These are phyloP conservation scores for Podaxis sp. DNA, from an alignment of 768 basidiomycete genomes.

Conservation along the genomic window DNA sequence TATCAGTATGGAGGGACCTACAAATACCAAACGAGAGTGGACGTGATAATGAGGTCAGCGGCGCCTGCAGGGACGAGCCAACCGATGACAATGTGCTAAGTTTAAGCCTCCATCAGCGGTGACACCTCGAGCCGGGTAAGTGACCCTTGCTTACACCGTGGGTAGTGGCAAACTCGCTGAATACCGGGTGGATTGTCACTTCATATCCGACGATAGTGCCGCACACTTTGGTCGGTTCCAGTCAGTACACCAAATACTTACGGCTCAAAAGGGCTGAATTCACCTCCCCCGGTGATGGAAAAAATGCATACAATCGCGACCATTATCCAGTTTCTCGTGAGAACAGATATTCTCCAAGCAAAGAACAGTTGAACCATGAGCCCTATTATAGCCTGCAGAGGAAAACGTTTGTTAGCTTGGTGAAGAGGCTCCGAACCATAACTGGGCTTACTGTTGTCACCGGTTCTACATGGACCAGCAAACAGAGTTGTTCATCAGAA, in stretches of 20 bases:
- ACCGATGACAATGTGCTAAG: slow-evolving; percentile 25
- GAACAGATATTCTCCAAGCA: slow-evolving; percentile 31
- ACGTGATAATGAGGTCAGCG: slow-evolving; percentile 41
- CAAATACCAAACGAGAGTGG: slow-evolving; percentile 42
- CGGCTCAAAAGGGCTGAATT: background rate
- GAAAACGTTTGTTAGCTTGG: background rate
- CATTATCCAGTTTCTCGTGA: slow-evolving; percentile 22
- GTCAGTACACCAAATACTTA: background rate
- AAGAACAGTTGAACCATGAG: slow-evolving; percentile 45
- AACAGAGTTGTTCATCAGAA: background rate
- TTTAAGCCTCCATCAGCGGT: background rate
- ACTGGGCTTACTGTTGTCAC: slow-evolving; percentile 34
- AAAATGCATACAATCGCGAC: slow-evolving; percentile 18
- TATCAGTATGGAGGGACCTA: slow-evolving; percentile 17
- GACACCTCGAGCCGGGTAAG: background rate
- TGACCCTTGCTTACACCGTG: background rate
- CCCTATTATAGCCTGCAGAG: slow-evolving; percentile 40
- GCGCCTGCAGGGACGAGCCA: slow-evolving; percentile 42
- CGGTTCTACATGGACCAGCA: slow-evolving; percentile 31
- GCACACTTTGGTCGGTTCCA: slow-evolving; percentile 21
- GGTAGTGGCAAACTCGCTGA: slow-evolving; percentile 25
- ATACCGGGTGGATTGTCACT: slow-evolving; percentile 21
- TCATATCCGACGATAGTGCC: slow-evolving; percentile 27
- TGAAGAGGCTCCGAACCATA: background rate
- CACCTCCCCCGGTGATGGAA: slow-evolving; percentile 22